phyloP scores from a whole-genome alignment of 192 early-diverging fungal genomes.

The Mortierella alpina region DNA sequence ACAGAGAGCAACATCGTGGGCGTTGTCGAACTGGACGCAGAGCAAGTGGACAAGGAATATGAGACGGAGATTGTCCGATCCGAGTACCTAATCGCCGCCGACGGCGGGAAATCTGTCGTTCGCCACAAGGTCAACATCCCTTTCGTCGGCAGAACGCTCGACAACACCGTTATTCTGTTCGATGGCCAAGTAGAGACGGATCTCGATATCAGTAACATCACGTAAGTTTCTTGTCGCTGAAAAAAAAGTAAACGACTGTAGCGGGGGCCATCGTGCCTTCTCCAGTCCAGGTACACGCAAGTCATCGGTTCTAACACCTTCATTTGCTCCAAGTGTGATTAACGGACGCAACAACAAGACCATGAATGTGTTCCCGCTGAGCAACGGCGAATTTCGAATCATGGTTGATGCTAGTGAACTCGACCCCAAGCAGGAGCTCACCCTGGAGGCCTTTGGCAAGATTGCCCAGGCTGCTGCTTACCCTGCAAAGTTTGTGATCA shows the following conservation, averaged over 20 bases:
- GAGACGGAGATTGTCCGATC: constrained; percentile 22
- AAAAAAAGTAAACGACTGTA: neutral
- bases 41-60: constrained; percentile 24
- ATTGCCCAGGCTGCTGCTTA: constrained; percentile 11
- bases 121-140: constrained; percentile 44
- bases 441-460: constrained; percentile 22
- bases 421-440: constrained; percentile 15
- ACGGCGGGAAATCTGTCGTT: constrained; percentile 49
- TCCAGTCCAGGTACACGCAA: neutral
- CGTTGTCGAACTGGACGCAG: constrained; percentile 28
- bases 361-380: constrained; percentile 41
- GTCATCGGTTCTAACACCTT: neutral
- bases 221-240: constrained; percentile 16
- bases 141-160: constrained; percentile 30
- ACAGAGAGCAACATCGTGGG: constrained; percentile 39
- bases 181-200: constrained; percentile 40
- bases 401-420: constrained; percentile 35
- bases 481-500: constrained; percentile 19
- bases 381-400: constrained; percentile 29
- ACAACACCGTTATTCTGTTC: constrained; percentile 37
- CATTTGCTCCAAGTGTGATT: constrained; percentile 12
- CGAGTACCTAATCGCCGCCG: constrained; percentile 41
- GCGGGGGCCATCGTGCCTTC: neutral
- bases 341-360: constrained; percentile 39
- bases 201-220: constrained; percentile 14